A percentile compares a stretch with the other conserved stretches of the same genome.
phyloP scores from a whole-genome alignment of 345 rosid genomes.

The Geranium brycei region DNA sequence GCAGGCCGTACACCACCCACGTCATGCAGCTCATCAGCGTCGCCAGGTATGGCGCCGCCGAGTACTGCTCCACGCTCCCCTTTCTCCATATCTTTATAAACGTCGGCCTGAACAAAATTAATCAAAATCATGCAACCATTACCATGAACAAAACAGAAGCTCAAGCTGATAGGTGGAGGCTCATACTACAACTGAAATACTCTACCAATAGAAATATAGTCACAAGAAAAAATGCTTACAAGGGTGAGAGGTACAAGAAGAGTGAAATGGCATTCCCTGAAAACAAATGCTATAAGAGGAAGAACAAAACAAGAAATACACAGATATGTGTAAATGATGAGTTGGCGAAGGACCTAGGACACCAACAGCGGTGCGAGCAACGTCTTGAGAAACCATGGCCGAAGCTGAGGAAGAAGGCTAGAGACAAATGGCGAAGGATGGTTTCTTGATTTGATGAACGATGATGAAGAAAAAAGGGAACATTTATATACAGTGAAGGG shows the following conservation, averaged over 20 bases:
- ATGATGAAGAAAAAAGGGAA: too few species aligned
- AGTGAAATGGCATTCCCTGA: conserved; percentile 72
- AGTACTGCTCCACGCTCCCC: conserved; percentile 65
- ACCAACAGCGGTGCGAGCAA: conserved; percentile 46
- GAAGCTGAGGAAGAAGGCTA: too few species aligned
- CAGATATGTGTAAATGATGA: too few species aligned
- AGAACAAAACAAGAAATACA: not conserved
- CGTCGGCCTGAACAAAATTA: conserved; percentile 91
- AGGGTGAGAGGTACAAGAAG: conserved; percentile 67
- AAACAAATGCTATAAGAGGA: conserved; percentile 5
- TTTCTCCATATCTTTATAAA: conserved; percentile 54
- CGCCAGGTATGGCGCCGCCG: conserved; percentile 65
- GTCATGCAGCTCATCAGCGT: conserved; percentile 61
- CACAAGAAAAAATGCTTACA: conserved; percentile 38
- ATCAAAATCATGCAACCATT: too few species aligned
- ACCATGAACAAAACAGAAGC: too few species aligned
- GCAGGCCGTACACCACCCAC: conserved; percentile 80
- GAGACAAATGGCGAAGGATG: too few species aligned
- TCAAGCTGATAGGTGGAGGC: too few species aligned
- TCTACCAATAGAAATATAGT: too few species aligned
- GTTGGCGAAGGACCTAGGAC: conserved; percentile 30
- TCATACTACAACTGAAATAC: too few species aligned
- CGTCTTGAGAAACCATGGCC: conserved; percentile 41
- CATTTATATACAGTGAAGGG: too few species aligned
- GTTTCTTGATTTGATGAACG: too few species aligned